Base-by-base conservation (phyloP, 306 rosid species). In the Carpinus fangiana region DNA sequence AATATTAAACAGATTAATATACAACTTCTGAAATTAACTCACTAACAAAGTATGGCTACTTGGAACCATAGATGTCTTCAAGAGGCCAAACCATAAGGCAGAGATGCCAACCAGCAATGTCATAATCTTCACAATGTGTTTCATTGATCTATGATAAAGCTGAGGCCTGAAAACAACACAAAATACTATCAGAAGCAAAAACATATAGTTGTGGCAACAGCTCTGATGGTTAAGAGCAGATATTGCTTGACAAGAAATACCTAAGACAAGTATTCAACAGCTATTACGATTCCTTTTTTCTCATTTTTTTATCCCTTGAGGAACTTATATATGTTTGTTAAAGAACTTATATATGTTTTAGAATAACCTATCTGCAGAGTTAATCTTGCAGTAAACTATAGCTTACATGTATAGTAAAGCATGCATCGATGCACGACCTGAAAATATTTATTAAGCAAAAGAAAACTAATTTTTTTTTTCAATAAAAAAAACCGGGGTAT, bases 11-110 rank as follows among this genome's bases (percentile, higher is more conserved):
- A 28, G 45, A 69, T 50, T 17, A n/a, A 53, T 51, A 11, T 2
- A 26, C 20, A 41, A 81, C 11, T 21, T 3, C 11, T 38, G 17
- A 62, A 34, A 47, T 12, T 26, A 73, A 87, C 91, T 85, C 86
- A 88, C 89, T 86, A 85, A 61, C 89, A 84, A 88, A 76, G 89
- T 76, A 64, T 78, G 75, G 41, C 79, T 46, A n/a, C 56, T 79
- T 31, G 89, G 88, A 50, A 88, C 34, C 61, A 83, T 8, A 26
- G 84, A 76, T 7, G 74, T 18, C 62, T 79, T 81, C 61, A 85
- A 61, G 31, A 88, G 89, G 43, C 91, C 91, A 47, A 88, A 76
- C 89, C 89, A 85, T 53, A 81, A 26, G 73, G 89, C 88, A 46
- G 86, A 73, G 41, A 85, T 46, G 50, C 80, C 79, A 77, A 79